Conservation (phyloP, 225 moss, liverwort and hornwort genomes). For the Lunularia cruciata region DNA sequence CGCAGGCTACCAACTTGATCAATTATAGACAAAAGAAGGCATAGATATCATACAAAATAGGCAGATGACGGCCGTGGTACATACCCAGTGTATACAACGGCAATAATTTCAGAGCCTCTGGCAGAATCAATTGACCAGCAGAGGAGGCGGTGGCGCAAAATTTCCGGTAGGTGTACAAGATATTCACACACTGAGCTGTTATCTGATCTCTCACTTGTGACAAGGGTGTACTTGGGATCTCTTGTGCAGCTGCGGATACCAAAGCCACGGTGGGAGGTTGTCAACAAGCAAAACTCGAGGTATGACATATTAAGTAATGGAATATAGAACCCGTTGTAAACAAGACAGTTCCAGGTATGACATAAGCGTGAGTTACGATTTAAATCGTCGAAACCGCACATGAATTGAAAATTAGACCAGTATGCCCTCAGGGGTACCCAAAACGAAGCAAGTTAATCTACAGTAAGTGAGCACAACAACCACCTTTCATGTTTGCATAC, state of each 20-base stretch:
- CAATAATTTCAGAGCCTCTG: conserved; percentile 94
- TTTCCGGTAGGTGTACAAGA: conserved; percentile 93
- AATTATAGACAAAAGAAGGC: no score
- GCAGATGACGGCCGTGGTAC: conserved; percentile 18
- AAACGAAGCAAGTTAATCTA: background rate
- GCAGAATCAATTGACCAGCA: conserved; percentile 91
- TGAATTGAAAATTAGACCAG: no score
- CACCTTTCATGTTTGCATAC: conserved; percentile 36
- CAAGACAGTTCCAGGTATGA: no score
- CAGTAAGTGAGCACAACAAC: background rate
- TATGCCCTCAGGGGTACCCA: background rate
- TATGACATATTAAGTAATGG: no score
- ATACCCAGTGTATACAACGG: conserved; percentile 96
- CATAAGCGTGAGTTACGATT: no score
- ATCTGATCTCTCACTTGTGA: conserved; percentile 92
- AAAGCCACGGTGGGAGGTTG: background rate
- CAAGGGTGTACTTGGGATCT: conserved; percentile 61
- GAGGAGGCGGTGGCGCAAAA: conserved; percentile 97
- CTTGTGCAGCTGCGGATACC: conserved; percentile 69
- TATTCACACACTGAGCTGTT: conserved; percentile 87
- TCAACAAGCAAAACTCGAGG: background rate
- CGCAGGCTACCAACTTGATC: no score
- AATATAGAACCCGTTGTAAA: no score
- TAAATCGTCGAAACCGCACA: no score
- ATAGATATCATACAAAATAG: no score